Base-by-base conservation (phyloP, 1,284 basidiomycete species). In the Blastosporella zonata region DNA sequence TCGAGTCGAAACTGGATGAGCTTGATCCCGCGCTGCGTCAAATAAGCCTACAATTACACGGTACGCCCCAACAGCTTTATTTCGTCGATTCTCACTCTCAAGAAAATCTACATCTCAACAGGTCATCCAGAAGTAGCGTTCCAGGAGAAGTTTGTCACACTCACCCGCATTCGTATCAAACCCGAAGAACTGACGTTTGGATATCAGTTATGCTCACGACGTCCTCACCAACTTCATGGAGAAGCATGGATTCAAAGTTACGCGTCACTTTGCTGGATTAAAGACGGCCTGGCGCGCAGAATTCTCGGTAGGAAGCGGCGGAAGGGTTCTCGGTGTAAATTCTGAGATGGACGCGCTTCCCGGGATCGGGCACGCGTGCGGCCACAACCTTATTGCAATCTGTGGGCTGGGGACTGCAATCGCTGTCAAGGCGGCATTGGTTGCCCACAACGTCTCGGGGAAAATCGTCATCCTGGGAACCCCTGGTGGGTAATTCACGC, bases 381-480 rank as follows among this genome's bases (percentile, higher is more conserved):
- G 90, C 0, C 90, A 94, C 62, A 93, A 93, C 63, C 73, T 94
- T 47, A 94, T 94, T 50, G 90, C 90, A 25, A 82, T 88, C 49
- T 77, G 81, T 44, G 92, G 91, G 21, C 80, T 91, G 18, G 91
- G 84, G 9, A 78, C 88, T 12, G 84, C 90, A 6, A 66, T 91
- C 43, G 85, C 82, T 4, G 70, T 90, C 45, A 87, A 84, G 59
- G 73, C 76, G 23, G 84, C 84, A 5, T 65, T 93, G 59, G 67
- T 81, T 62, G 72, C 79, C 49, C 78, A 84, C 58, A 66, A 82
- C 56, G 73, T 90, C 31, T 59, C 82, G 1, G 93, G 90, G 1
- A 87, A 75, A 46, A 73, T 95, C 12, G 70, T 93, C 38, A 74
- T 95, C 23, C 72, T 95, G 3, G 92, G 93, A 20, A 95, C 93